A percentile compares a stretch with the other conserved stretches of the same genome.
Evolutionary conservation across 2,329 filamentous ascomycete species (phyloP).

Genomic region (Diplodia scrobiculata): DNA sequence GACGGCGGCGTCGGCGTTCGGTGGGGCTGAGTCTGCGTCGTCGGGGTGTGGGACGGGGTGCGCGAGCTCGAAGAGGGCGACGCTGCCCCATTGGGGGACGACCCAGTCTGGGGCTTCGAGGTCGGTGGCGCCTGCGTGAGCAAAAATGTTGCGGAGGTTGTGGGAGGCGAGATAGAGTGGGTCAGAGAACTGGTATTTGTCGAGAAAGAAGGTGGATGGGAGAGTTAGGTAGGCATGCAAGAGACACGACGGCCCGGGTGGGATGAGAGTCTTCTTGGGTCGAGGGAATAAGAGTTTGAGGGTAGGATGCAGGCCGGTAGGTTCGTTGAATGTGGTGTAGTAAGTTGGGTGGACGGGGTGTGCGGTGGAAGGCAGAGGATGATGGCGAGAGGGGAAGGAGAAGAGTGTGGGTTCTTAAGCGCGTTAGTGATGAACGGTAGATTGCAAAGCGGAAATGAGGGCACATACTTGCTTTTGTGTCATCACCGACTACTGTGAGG

Average conservation of each 20-base stretch:
- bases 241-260: constrained; percentile 59
- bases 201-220: constrained; percentile 77
- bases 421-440: constrained; percentile 29
- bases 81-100: constrained; percentile 75
- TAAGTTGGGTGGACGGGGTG: constrained; percentile 61
- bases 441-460: background rate
- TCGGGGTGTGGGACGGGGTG: constrained; percentile 47
- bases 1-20: background rate
- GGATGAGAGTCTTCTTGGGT: constrained; percentile 50
- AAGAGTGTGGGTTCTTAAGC: constrained; percentile 71
- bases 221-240: constrained; percentile 81
- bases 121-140: constrained; percentile 75
- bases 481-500: constrained; percentile 75
- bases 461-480: constrained; percentile 63
- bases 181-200: constrained; percentile 81
- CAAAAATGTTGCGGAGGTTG: constrained; percentile 69
- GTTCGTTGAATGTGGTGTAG: constrained; percentile 64
- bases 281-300: constrained; percentile 66
- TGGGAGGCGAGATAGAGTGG: constrained; percentile 77
- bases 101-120: constrained; percentile 88
- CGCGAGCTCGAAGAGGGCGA: constrained; percentile 72
- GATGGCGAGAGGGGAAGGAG: constrained; percentile 79
- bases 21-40: background rate
- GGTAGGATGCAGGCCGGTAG: constrained; percentile 81
- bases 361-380: constrained; percentile 51